Base-by-base conservation (phyloP, 2,329 filamentous ascomycete species). In the Calcarisporium arbuscula region DNA sequence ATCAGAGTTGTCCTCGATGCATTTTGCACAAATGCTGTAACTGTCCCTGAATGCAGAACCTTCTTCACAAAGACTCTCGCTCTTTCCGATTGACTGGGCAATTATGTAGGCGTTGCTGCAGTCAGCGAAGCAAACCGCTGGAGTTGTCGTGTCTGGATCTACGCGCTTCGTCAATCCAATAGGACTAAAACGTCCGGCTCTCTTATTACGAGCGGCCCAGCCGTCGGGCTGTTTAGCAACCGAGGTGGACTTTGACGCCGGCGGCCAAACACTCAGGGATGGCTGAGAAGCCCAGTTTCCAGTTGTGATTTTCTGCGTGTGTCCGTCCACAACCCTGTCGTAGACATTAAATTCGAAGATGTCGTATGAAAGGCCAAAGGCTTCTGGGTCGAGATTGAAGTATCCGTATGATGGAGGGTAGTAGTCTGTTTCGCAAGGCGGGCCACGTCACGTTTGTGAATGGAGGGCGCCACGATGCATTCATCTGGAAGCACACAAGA, bases 341-440 rank as follows among this genome's bases (percentile, higher is more conserved):
- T 64, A 47, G 2, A 60, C 45, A 5, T 68, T 48, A 17, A 65
- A 56, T 15, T 66, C 63, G 40, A 82, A 84, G 14, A 84, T 77
- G 27, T 70, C 71, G 39, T 74, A 80, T 32, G 65, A 71, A 12
- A 85, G 60, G 5, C 79, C 80, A 38, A 85, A 85, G 0, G 65
- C 65, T 2, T 62, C 53, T 0, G 81, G 62, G 36, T 78, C 64
- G n/a, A 85, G 64, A 39, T 83, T 70, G 58, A 78, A 85, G 51
- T 82, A 84, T 4, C 69, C 74, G 10, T 44, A 42, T 4, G 48
- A 44, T 2, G 70, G 64, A 3, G 69, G 69, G 42, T 70, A 79
- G 48, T 72, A 77, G 12, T 57, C 43, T 0, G 70, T 74, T 28
- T 61, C 37, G 36, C 66, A 63, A 2, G 52, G 45, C n/a, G 0